Conservation (phyloP, 306 rosid genomes). For the Ochetophila trinervis region DNA sequence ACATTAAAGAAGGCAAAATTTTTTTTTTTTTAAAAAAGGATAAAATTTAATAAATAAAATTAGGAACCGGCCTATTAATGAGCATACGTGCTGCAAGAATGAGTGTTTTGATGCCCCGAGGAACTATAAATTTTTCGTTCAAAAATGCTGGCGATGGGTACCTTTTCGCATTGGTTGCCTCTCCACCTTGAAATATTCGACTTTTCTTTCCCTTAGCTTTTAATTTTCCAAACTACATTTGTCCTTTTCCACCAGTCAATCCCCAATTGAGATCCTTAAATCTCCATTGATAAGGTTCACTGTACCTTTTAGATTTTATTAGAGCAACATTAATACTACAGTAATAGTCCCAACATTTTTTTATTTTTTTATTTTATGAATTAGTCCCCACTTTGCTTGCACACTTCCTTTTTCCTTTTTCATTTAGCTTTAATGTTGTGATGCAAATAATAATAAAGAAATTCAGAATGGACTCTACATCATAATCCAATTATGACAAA, state of each 20-base stretch:
- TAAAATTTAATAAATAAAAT: neutral
- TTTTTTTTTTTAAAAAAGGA: neutral
- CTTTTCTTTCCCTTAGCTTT: constrained; percentile 23
- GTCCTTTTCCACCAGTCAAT: constrained; percentile 13
- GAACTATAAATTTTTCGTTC: constrained; percentile 17
- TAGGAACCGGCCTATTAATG: constrained; percentile 77
- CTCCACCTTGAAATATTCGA: neutral
- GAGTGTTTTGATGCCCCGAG: constrained; percentile 22
- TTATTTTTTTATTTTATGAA: too few relatives aligned
- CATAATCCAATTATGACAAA: too few relatives aligned
- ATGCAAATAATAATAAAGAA: too few relatives aligned
- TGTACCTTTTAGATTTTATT: constrained; percentile 48
- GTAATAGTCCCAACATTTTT: neutral
- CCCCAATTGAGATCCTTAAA: neutral
- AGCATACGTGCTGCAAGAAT: constrained; percentile 7
- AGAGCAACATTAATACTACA: constrained; percentile 1
- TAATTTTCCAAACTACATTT: constrained; percentile 38
- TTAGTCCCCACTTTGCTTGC: neutral
- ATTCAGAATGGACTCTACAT: too few relatives aligned
- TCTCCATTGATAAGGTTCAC: neutral
- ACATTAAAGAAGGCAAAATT: too few relatives aligned
- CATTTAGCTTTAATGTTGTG: too few relatives aligned
- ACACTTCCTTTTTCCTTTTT: neutral
- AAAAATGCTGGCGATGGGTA: constrained; percentile 10
- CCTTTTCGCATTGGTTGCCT: neutral